Evolutionary conservation across 1,284 basidiomycete species (phyloP), one percentile per base, ranked within the genome.

Genomic region (Ganoderma boninense): DNA sequence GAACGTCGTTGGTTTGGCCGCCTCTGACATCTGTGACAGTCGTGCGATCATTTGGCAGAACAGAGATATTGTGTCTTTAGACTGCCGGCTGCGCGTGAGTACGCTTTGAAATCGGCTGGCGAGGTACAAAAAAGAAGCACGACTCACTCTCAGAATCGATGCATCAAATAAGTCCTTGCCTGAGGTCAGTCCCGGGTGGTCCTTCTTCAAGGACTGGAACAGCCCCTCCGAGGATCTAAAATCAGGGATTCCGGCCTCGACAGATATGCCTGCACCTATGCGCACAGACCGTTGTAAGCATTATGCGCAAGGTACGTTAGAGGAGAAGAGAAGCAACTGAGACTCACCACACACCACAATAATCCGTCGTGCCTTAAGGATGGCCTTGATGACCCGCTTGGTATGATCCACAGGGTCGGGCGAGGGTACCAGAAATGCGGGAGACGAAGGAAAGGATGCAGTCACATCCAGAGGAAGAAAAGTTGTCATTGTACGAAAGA

Each of bases 131-230:
- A 60, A 2, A 38, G 14, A 23, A 13, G 40, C 2, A 49, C 59
- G 16, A 85, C 94, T 84, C 82, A 96, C 95, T 72, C 90, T 91
- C 80, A 97, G 95, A 16, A 97, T 92, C 38, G 93, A 93, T 35
- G 95, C 94, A 84, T 97, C 95, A 78, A 98, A 98, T 8, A 98
- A 83, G 78, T 97, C 97, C 80, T 93, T 96, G 20, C 96, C 95
- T 4, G 92, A 92, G 56, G 87, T 85, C 77, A 95, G 83, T 26
- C 84, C 88, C 0, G 93, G 61, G 88, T 29, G 26, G 26, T 29
- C 26, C 26, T 29, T 29, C 26, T 29, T 29, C 26, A 29, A 29
- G 2, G 26, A 87, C 75, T 92, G 90, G 80, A 97, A 97, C 35
- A 98, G 84, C 26, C 96, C 96, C 57, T 90, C 89, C 5, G 92